A percentile compares a stretch with the other conserved stretches of the same genome.
Conservation (phyloP, 345 rosid species). For the Brassica napus region DNA sequence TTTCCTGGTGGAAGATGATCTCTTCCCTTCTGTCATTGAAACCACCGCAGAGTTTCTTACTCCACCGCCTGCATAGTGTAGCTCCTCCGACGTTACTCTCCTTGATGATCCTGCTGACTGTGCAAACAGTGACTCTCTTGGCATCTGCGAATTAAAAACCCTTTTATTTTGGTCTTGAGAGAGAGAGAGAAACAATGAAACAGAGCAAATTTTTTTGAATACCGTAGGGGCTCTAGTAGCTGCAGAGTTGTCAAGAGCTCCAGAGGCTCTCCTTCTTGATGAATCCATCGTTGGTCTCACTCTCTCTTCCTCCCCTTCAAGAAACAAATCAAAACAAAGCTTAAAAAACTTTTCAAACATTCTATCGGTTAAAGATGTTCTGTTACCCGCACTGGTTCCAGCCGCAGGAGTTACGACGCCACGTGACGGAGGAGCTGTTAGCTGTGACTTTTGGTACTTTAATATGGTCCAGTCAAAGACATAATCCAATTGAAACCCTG, state of each 20-base stretch:
- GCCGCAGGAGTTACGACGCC: constrained; percentile 47
- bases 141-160: constrained; percentile 32
- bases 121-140: constrained; percentile 58
- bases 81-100: constrained; percentile 61
- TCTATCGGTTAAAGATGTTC: background rate
- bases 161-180: too few species aligned
- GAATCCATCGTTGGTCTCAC: background rate
- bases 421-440: constrained; percentile 74
- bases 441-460: constrained; percentile 95
- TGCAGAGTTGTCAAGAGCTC: background rate
- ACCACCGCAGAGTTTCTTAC: constrained; percentile 54
- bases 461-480: constrained; percentile 98
- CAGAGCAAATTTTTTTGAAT: constrained; percentile 24
- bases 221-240: constrained; percentile 44
- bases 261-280: background rate
- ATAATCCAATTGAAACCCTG: constrained; percentile 96
- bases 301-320: background rate
- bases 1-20: constrained; percentile 60
- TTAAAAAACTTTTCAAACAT: background rate
- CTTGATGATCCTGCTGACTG: constrained; percentile 70
- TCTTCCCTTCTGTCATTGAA: constrained; percentile 64
- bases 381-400: constrained; percentile 49
- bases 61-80: constrained; percentile 52
- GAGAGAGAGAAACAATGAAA: constrained; percentile 11
- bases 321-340: constrained; percentile 11